A percentile compares a stretch with the other conserved stretches of the same genome.
These are phyloP conservation scores for Pyrus betulifolia DNA, from an alignment of 306 rosid species.

Conservation along the genomic window DNA sequence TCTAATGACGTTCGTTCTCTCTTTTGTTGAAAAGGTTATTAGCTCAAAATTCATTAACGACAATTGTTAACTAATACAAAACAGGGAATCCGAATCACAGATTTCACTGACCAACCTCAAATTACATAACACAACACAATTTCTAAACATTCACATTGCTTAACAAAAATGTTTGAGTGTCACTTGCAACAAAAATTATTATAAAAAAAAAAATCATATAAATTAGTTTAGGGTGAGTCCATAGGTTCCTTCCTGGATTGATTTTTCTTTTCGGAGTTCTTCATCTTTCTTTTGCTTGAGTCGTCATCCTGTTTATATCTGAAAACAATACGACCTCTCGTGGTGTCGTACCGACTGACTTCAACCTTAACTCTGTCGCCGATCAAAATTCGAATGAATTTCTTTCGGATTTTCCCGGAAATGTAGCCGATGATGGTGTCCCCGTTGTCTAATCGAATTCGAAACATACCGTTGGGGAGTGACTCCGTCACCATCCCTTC, in stretches of 20 bases:
- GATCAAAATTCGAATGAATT: slow-evolving; percentile 40
- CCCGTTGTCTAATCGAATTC: slow-evolving; percentile 38
- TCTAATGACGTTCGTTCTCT: too few species aligned
- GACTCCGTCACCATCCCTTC: slow-evolving; percentile 44
- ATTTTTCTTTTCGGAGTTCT: neutral
- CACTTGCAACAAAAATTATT: too few species aligned
- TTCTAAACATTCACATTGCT: too few species aligned
- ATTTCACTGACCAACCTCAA: neutral
- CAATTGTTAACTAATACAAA: too few species aligned
- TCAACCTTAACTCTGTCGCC: slow-evolving; percentile 54
- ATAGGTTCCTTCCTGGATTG: neutral
- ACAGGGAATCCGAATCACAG: neutral
- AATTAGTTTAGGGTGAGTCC: too few species aligned
- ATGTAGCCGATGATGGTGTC: slow-evolving; percentile 50
- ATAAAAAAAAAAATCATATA: too few species aligned
- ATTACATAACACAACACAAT: neutral
- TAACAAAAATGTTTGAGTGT: too few species aligned
- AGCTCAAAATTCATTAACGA: too few species aligned
- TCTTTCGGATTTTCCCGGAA: slow-evolving; percentile 50
- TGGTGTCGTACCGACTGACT: slow-evolving; percentile 49
- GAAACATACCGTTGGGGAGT: slow-evolving; percentile 50
- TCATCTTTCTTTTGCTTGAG: neutral
- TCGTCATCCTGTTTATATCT: slow-evolving; percentile 25
- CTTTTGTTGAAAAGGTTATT: too few species aligned
- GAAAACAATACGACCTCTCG: slow-evolving; percentile 39